Base-by-base conservation (phyloP, 306 rosid species). In the Dryas octopetala region DNA sequence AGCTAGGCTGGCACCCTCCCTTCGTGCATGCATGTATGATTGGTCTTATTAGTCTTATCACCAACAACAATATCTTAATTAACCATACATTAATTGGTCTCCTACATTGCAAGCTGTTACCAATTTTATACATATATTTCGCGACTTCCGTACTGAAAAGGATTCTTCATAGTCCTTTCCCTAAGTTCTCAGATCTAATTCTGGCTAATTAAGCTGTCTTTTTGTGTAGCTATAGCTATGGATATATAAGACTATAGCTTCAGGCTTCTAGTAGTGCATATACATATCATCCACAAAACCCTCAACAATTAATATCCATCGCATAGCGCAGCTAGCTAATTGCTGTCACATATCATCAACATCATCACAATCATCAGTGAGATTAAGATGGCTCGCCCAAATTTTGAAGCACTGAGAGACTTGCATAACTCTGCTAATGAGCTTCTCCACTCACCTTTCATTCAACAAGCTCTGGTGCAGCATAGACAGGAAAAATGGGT, bases 341-440 rank as follows among this genome's bases (percentile, higher is more conserved):
- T 32, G 3, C 38, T 32, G 38, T 32, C 38, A 32, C 38, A 32
- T 32, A 32, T 32, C 38, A 32, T 65, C 53, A 44, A 45, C 16
- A 51, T 15, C 48, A 32, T 26, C 59, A 50, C 3, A 6, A 15
- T 53, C 58, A 53, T 14, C 17, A n/a, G 38, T 32, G 38, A 32
- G 16, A 5, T 16, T 53, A 15, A 45, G 7, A 79, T 82, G 90
- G 86, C 79, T 45, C 82, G 76, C 80, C 83, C 82, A 57, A 84
- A 88, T 68, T 86, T 88, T 73, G 83, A 84, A 76, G 88, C 88
- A 14, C 86, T 90, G 5, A 82, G 81, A 75, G 76, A 78, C 68
- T 38, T 90, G 70, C 92, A 88, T 71, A 82, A 84, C 81, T 76
- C 89, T 1, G 89, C 89, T 3, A 90, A 86, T 23, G 85, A 78